phyloP scores from a whole-genome alignment of 2,329 filamentous ascomycete species.

The Cylindrodendrum hubeiense region DNA sequence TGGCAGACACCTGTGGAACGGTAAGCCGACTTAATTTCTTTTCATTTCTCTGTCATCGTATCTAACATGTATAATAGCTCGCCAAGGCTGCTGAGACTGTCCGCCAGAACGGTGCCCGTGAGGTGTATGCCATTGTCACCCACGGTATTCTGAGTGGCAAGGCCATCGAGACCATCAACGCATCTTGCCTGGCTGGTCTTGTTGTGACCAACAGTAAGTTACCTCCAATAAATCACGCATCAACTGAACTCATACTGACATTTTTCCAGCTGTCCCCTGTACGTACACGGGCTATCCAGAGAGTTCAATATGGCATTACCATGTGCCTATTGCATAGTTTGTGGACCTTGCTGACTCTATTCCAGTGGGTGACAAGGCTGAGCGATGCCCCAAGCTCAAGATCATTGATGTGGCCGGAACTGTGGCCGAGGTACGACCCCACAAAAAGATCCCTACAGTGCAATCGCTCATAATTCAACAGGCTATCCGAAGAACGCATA shows the following conservation, averaged over 20 bases:
- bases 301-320: background rate
- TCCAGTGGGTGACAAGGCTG: constrained; percentile 79
- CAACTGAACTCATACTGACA: constrained; percentile 37
- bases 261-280: constrained; percentile 50
- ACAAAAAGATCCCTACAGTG: background rate
- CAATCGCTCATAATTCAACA: constrained; percentile 46
- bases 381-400: constrained; percentile 82
- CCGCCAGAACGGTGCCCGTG: constrained; percentile 85
- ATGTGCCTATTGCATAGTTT: background rate
- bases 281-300: constrained; percentile 23
- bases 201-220: constrained; percentile 86
- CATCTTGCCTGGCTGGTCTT: constrained; percentile 79
- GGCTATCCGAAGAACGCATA: constrained; percentile 77
- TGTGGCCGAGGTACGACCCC: constrained; percentile 66
- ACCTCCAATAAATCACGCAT: constrained; percentile 11
- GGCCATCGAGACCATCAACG: constrained; percentile 88
- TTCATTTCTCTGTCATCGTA: background rate
- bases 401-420: constrained; percentile 94
- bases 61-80: constrained; percentile 49
- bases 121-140: constrained; percentile 95
- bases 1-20: constrained; percentile 96
- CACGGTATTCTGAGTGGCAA: constrained; percentile 92
- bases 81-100: constrained; percentile 91
- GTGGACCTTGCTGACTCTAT: constrained; percentile 18
- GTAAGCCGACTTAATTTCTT: constrained; percentile 39